Percentiles rank a stretch among this genome's conserved stretches.
phyloP scores from a whole-genome alignment of 768 basidiomycete species.

The Leccinellum luteum region DNA sequence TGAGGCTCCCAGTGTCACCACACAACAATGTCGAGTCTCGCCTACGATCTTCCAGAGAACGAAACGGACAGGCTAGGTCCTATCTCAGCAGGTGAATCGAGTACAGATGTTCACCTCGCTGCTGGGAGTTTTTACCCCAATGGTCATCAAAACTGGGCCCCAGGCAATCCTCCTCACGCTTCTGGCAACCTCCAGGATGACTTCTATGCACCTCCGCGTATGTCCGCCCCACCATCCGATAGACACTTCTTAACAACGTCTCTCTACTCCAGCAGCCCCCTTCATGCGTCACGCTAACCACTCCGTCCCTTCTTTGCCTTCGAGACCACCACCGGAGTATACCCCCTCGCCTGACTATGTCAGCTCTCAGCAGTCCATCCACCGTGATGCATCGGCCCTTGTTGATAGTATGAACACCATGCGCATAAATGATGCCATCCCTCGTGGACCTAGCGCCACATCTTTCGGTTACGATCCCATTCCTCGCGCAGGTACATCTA shows the following conservation, averaged over 20 bases:
- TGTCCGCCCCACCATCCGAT: constrained; percentile 6
- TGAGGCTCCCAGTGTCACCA: not conserved
- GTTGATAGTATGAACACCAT: constrained; percentile 55
- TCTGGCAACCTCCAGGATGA: constrained; percentile 8
- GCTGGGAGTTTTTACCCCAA: constrained; percentile 1
- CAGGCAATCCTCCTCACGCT: constrained; percentile 3
- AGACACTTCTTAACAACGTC: constrained; percentile 7
- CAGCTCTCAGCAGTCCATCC: constrained; percentile 37
- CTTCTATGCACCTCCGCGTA: constrained; percentile 24
- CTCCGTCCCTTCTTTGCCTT: constrained; percentile 46
- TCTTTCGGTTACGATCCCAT: constrained; percentile 42
- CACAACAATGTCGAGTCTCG: constrained; percentile 30
- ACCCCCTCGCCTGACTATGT: constrained; percentile 24
- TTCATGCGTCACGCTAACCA: constrained; percentile 46
- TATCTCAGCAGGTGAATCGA: constrained; percentile 2
- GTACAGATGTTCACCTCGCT: constrained; percentile 1
- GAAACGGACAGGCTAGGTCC: constrained; percentile 7
- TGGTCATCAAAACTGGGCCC: constrained; percentile 6
- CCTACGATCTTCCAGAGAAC: constrained; percentile 27
- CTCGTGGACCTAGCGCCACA: constrained; percentile 30
- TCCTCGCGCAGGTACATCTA: constrained; percentile 54
- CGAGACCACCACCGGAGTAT: constrained; percentile 35
- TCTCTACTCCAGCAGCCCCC: constrained; percentile 14
- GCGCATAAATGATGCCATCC: constrained; percentile 44
- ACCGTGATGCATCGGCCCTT: constrained; percentile 39